These are phyloP conservation scores for Colletotrichum sp. DNA, from an alignment of 2,329 filamentous ascomycete species.

Conservation along the genomic window DNA sequence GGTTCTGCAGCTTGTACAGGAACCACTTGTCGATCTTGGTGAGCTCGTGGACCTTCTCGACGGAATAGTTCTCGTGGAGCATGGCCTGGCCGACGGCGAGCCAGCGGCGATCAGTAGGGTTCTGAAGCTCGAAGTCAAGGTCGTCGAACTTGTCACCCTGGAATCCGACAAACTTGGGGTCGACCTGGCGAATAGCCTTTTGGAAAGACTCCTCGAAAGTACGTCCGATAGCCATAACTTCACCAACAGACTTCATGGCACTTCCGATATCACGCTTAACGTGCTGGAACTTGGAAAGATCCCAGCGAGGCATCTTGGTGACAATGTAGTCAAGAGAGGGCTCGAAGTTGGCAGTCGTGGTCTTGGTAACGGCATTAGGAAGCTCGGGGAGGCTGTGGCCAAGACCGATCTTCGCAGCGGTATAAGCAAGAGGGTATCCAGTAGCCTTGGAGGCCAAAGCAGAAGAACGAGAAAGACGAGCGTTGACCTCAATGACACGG, in stretches of 20 bases:
- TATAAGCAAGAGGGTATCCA: slow-evolving; percentile 96
- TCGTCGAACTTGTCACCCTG: slow-evolving; percentile 95
- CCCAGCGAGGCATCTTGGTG: slow-evolving; percentile 98
- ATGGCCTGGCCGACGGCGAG: slow-evolving; percentile 97
- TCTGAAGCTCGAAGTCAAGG: slow-evolving; percentile 85
- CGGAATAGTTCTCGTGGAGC: slow-evolving; percentile 94
- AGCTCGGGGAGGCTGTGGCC: slow-evolving; percentile 95
- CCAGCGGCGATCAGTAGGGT: slow-evolving; percentile 97
- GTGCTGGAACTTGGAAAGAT: slow-evolving; percentile 98
- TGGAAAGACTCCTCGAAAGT: slow-evolving; percentile 99
- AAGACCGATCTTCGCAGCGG: slow-evolving; percentile 96
- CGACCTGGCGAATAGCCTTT: slow-evolving; percentile 97
- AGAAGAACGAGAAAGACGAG: slow-evolving; percentile 95
- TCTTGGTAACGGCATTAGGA: slow-evolving; percentile 97
- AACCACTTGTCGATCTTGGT: slow-evolving; percentile 99
- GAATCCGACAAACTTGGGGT: slow-evolving; percentile 90
- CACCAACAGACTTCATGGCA: slow-evolving; percentile 98
- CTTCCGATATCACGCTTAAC: slow-evolving; percentile 97
- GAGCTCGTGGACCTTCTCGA: slow-evolving; percentile 89
- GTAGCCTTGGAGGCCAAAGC: slow-evolving; percentile 97
- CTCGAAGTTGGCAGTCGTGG: slow-evolving; percentile 98
- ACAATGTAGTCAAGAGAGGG: slow-evolving; percentile 97
- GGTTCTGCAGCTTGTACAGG: slow-evolving; percentile 96
- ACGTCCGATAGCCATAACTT: slow-evolving; percentile 98
- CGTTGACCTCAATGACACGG: slow-evolving; percentile 98